phyloP scores from a whole-genome alignment of 305 asterid genomes.

The Fraxinus paxiana region DNA sequence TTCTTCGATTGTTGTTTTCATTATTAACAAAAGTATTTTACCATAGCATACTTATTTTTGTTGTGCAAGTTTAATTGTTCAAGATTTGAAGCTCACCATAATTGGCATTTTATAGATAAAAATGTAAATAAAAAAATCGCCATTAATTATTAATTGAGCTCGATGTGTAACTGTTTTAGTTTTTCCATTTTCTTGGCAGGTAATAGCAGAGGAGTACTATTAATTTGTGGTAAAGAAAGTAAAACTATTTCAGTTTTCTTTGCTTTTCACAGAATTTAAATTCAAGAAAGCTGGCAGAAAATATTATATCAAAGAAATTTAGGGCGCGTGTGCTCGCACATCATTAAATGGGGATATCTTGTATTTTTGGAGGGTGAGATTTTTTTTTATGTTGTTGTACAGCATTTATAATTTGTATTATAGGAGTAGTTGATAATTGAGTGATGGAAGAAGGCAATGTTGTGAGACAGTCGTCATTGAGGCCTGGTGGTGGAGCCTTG shows the following conservation, averaged over 20 bases:
- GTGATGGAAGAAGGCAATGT: conserved; percentile 70
- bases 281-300: conserved; percentile 17
- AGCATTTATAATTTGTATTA: conserved; percentile 23
- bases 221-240: not conserved
- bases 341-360: not conserved
- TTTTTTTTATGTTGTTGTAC: conserved; percentile 25
- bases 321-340: conserved; percentile 7
- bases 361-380: not conserved
- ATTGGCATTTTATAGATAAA: not conserved
- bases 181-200: conserved; percentile 1
- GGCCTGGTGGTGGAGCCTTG: conserved; percentile 50
- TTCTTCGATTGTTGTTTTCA: conserved; percentile 15
- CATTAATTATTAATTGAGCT: not conserved
- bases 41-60: not conserved
- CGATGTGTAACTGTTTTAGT: not conserved
- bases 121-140: not conserved
- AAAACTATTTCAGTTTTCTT: not conserved
- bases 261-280: not conserved
- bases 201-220: not conserved
- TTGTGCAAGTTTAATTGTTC: conserved; percentile 6
- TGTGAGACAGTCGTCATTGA: conserved; percentile 55
- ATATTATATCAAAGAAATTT: conserved; percentile 8
- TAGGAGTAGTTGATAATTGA: conserved; percentile 19
- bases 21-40: conserved; percentile 5
- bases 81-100: conserved; percentile 19